Conservation (phyloP, 1,284 basidiomycete genomes). For the Irpex lacteus region DNA sequence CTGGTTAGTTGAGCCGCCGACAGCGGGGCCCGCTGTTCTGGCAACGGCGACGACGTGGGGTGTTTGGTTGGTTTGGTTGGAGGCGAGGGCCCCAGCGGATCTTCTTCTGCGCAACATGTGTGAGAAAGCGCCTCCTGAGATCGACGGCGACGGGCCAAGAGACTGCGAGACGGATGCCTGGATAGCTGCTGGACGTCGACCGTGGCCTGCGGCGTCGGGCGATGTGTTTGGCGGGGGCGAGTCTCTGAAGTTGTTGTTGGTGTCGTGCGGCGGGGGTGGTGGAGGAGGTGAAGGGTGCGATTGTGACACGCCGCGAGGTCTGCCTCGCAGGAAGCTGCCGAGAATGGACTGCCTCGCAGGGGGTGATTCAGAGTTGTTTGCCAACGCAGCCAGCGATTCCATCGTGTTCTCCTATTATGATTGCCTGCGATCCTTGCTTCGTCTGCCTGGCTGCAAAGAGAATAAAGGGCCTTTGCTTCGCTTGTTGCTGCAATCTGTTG, state of each 20-base stretch:
- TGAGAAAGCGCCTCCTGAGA: conserved; percentile 23
- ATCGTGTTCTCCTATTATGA: conserved; percentile 17
- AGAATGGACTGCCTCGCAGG: conserved; percentile 36
- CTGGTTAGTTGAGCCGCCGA: not conserved
- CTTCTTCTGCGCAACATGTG: conserved; percentile 37
- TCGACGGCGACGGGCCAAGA: conserved; percentile 29
- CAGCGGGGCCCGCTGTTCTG: conserved; percentile 21
- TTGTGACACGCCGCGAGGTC: conserved; percentile 38
- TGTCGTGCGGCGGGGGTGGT: conserved; percentile 16
- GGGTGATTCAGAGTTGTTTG: conserved; percentile 24
- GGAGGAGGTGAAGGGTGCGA: conserved; percentile 33
- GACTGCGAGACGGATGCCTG: conserved; percentile 24
- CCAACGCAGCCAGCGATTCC: conserved; percentile 28
- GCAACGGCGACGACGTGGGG: conserved; percentile 25
- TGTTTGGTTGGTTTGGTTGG: conserved; percentile 25
- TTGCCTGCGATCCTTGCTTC: not conserved
- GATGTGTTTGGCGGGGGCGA: conserved; percentile 26
- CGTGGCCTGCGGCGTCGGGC: conserved; percentile 19
- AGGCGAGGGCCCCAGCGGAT: conserved; percentile 33
- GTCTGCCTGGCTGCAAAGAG: conserved; percentile 9
- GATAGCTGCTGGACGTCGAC: conserved; percentile 27
- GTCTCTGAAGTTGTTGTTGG: conserved; percentile 18
- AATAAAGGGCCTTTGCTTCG: not conserved
- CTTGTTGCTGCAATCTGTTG: not conserved
- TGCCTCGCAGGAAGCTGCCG: conserved; percentile 35